Evolutionary conservation across 768 basidiomycete genomes (phyloP), one percentile per base, ranked within the genome.

Genomic region (Tremella yokohamensis): DNA sequence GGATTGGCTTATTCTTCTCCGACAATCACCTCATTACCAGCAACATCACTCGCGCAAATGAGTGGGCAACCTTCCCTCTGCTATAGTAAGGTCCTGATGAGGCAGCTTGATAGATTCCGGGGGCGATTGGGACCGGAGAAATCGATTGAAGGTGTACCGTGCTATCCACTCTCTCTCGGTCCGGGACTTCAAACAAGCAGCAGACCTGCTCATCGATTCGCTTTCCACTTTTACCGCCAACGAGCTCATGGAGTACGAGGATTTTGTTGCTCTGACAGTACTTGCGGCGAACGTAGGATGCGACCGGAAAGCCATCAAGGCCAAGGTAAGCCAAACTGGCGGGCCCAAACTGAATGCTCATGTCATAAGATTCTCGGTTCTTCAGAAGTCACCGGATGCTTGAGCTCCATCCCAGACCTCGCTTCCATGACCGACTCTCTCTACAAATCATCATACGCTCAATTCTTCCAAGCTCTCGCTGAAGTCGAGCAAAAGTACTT

Each of bases 101-200:
- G 8, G 18, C 70, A 92, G 90, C 55, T 81, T 96, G 42, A 88
- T 96, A 54, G 92, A 97, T 67, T 84, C 90, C 75, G 94, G 94
- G 0, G 94, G 94, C 45, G 94, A 99, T 78, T 99, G 94, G 94
- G 94, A 99, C 76, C 82, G 94, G 54, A 84, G 92, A 39, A 99
- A 97, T 77, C 84, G 94, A 45, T 84, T 97, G 68, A 99, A 99
- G 78, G 94, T 97, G 40, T 99, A 98, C 79, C 84, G 84, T 51
- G 93, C 87, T 49, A 79, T 96, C 0, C 88, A 94, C 70, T 80
- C 87, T 44, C 78, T 93, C 29, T 87, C 89, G 26, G 87, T 89
- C 60, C 87, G 94, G n/a, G 86, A 93, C 69, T 97, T 97, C 81
- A 86, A 89, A 70, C 83, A 83, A 18, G 91, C 85, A 3, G 85